phyloP scores from a whole-genome alignment of 139 green algal genomes.

The Gonium pectorale region DNA sequence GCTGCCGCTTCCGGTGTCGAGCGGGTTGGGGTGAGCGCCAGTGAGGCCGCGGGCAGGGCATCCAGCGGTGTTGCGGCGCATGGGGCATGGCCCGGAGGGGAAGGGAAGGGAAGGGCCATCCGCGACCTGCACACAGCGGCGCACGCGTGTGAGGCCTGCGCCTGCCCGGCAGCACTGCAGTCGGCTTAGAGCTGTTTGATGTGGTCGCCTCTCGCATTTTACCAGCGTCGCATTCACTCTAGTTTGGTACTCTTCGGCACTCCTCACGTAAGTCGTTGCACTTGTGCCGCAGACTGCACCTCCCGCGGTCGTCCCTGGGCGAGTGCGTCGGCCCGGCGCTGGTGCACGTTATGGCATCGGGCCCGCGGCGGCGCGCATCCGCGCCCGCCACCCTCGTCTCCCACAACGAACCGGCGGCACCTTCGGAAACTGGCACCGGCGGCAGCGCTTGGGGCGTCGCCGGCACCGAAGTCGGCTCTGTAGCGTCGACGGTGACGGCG shows the following conservation, averaged over 20 bases:
- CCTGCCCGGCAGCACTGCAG: not conserved
- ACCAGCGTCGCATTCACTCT: not conserved
- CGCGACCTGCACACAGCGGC: no score
- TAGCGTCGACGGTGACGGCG: not conserved
- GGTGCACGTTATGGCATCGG: not conserved
- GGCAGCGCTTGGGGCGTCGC: not conserved
- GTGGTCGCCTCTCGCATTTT: not conserved
- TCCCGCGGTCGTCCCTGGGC: not conserved
- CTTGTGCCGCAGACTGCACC: not conserved
- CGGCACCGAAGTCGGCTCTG: not conserved
- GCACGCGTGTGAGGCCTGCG: not conserved
- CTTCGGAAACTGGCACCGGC: not conserved
- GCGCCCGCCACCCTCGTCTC: no score
- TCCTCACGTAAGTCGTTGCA: not conserved
- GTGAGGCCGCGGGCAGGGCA: no score
- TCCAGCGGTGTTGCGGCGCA: no score
- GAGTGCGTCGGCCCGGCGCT: not conserved
- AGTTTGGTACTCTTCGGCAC: not conserved
- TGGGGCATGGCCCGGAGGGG: no score
- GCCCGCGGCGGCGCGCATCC: no score
- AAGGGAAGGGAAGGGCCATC: no score
- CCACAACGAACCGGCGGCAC: no score
- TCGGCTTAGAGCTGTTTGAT: not conserved
- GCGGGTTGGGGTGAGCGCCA: no score
- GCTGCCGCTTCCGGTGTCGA: no score